Base-by-base conservation (phyloP, 495 filamentous ascomycete species). In the Daldinia childiae region DNA sequence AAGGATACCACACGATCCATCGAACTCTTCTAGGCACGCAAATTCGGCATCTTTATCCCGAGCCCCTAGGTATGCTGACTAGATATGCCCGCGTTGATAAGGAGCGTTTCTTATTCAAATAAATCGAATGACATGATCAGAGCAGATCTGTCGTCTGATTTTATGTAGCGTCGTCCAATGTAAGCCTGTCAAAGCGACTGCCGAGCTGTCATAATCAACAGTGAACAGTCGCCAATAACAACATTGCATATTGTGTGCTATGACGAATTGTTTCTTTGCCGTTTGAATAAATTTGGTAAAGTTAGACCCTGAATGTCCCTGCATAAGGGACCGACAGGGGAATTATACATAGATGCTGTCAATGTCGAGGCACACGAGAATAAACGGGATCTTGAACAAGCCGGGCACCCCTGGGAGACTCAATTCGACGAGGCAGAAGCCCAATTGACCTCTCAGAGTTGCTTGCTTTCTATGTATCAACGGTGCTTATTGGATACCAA, bases 141-240 rank as follows among this genome's bases (percentile, higher is more conserved):
- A 62, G 61, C 17, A 70, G 66, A 67, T 58, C 66, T 63, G 58
- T 70, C 66, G 61, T 69, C 66, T 56, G 62, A 66, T 70, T 65
- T 34, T 26, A 66, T 55, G 62, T 26, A 66, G 59, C 54, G 30
- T 70, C 54, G 57, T 69, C 62, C 64, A 69, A 66, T 73, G 50
- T 58, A 50, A 32, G 15, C 60, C 24, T 58, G 50, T 34, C 48
- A 45, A 14, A 52, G 36, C 43, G 52, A 59, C 38, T 64, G 48
- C 64, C 64, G 55, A 72, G 32, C 43, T 68, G 26, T 3, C 14
- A 39, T 8, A 64, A 29, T 27, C 57, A 43, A 29, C 6, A n/a
- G 19, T 17, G 14, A 55, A 21, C 17, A 43, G 26, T 29, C 26
- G 50, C 55, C 45, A 68, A 56, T 60, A 26, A 62, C 43, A 52